Conservation (phyloP, 108 stramenopile genomes). For the Nitzschia palea region DNA sequence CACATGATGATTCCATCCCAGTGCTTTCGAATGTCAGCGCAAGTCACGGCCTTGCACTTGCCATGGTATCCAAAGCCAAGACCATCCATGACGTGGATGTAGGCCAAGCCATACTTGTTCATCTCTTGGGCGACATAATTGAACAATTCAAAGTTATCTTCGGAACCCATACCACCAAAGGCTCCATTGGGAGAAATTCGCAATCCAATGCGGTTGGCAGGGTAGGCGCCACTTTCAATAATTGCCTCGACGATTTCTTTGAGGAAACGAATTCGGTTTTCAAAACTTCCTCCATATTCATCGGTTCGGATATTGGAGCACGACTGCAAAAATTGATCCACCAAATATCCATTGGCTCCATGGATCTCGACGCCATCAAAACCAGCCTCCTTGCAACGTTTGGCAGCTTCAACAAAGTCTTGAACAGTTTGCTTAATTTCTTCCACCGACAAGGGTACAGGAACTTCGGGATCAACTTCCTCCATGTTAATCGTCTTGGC, state of each 20-base stretch:
- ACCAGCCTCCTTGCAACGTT: constrained; percentile 37
- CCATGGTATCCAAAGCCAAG: constrained; percentile 69
- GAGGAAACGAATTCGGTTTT: constrained; percentile 69
- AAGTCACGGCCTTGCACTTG: constrained; percentile 36
- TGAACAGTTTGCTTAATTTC: constrained; percentile 42
- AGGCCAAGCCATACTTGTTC: constrained; percentile 53
- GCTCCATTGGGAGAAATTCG: constrained; percentile 74
- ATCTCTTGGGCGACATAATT: constrained; percentile 41
- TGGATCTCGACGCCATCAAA: constrained; percentile 70
- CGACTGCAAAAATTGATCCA: constrained; percentile 55
- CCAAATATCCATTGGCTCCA: constrained; percentile 64
- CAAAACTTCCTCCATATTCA: constrained; percentile 53
- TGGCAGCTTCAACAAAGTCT: constrained; percentile 47
- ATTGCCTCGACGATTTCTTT: constrained; percentile 60
- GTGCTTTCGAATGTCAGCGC: constrained; percentile 32
- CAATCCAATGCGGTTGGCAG: constrained; percentile 58
- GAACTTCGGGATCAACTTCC: constrained; percentile 49
- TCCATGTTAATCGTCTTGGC: constrained; percentile 30
- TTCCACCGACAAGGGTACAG: constrained; percentile 43
- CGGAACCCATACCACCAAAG: constrained; percentile 63
- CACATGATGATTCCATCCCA: constrained; percentile 64
- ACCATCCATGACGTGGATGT: constrained; percentile 77
- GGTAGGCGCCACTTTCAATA: constrained; percentile 52
- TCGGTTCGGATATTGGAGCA: constrained; percentile 49
- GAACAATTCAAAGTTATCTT: constrained; percentile 59